Percentiles rank a stretch among this genome's conserved stretches.
Evolutionary conservation across 208 protist genomes (phyloP).

Genomic region (Entamoeba moshkovskii): DNA sequence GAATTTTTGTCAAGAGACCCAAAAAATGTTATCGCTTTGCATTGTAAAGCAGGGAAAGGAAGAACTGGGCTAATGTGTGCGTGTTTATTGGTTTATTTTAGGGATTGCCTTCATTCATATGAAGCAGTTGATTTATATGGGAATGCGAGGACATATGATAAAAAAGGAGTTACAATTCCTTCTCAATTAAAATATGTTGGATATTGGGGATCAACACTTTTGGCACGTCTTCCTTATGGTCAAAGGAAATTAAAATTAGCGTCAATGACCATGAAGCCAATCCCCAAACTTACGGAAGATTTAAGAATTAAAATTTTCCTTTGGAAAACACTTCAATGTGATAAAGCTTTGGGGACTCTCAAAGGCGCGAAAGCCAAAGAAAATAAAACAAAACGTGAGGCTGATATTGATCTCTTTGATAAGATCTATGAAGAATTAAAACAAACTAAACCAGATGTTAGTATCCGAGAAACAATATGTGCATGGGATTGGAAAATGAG

Average conservation of each 20-base stretch:
- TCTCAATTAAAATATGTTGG: constrained; percentile 5
- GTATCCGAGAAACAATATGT: background rate
- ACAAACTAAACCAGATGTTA: background rate
- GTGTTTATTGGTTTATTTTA: background rate
- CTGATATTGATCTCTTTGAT: background rate
- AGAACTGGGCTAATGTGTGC: background rate
- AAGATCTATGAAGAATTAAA: background rate
- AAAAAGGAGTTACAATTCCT: constrained; percentile 8
- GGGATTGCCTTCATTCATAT: background rate
- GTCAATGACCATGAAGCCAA: background rate
- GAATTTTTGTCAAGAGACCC: background rate
- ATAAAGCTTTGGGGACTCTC: background rate
- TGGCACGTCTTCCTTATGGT: background rate
- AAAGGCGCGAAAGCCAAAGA: background rate
- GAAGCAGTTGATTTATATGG: background rate
- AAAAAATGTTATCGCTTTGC: background rate
- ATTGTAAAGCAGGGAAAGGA: constrained; percentile 22
- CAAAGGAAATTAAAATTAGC: background rate
- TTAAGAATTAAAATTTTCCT: background rate
- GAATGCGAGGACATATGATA: background rate
- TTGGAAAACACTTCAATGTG: background rate
- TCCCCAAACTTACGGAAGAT: background rate
- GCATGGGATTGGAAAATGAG: constrained; percentile 1
- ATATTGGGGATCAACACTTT: background rate
- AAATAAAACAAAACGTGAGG: background rate